Evolutionary conservation across 176 grass and related monocot genomes (phyloP), one percentile per base, ranked within the genome.

Genomic region (Poa pratensis): DNA sequence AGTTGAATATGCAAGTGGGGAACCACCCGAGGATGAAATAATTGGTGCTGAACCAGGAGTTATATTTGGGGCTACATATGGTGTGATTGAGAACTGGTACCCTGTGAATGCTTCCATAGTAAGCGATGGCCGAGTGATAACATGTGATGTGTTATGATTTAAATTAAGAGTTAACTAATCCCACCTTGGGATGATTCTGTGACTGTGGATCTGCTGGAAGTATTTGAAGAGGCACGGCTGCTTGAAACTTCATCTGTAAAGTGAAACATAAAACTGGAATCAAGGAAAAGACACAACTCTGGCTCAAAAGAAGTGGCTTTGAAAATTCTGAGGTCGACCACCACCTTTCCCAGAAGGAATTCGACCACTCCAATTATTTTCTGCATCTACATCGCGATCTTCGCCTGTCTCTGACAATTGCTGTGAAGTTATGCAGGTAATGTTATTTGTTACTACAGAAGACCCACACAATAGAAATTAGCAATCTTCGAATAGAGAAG

Each of bases 61-160:
- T 78, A 86, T 34, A 69, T 73, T 68, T 62, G 85, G 55, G 74
- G 84, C 78, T 73, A 75, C 87, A 84, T 92, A 94, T 30, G 92
- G 78, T 22, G 89, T 90, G 88, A 94, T 85, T 53, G 91, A 89
- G 83, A 95, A 98, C 69, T 90, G 85, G 69, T 94, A 84, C 80
- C 88, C 88, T 89, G 86, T 60, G 75, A 78, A 75, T 58, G 59
- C 43, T 91, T 84, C 60, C 58, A 75, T 55, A 79, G 84, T 85
- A 92, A 65, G 46, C 46, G 37, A 42, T 53, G 9, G 9, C 3
- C 42, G 9, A 43, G 10, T 75, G 23, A 51, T 79, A 65, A 27
- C 2, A 75, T 48, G n/a, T 79, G 19, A 75, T 45, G 3, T 74
- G 35, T 64, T 53, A 73, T 49, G 53, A 23, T 79, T 83, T 49